Evolutionary conservation across 2,329 filamentous ascomycete species (phyloP), one percentile per base, ranked within the genome.

Genomic region (Waltergamsia citrina): DNA sequence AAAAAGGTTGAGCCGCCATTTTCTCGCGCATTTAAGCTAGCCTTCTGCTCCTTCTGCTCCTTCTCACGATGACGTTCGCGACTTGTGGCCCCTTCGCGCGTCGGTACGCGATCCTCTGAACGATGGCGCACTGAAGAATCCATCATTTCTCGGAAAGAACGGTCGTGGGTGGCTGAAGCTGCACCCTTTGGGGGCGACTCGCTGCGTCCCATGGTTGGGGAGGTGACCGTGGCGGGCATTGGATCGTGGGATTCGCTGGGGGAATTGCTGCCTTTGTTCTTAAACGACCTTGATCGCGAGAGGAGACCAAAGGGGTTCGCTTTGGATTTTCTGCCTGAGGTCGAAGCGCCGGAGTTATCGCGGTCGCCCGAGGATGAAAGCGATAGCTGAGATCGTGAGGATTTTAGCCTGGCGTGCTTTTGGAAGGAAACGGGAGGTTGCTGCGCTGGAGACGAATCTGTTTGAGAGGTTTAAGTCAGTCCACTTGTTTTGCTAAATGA

Each of bases 71-170:
- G 58, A 16, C 48, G 35, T 25, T 66, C 65, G 48, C 60, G 63
- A 40, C 59, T 59, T 18, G 48, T 45, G 11, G 59, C 53, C 10
- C 52, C 50, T 29, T 74, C 69, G 38, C 69, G 59, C 16, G 55
- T 48, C 12, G 57, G 50, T 14, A 63, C 55, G 44, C 84, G 75
- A 52, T 93, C 85, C 41, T 78, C 76, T 4, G 84, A 87, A 45
- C 81, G 78, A 44, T 83, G 85, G 41, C 84, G 72, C 36, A 69
- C 56, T 17, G 69, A 67, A 20, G 81, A 74, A 41, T 62, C 66
- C 64, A 84, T 79, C 61, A 81, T 79, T 29, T 81, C 73, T 44
- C 74, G 72, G 46, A 80, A 77, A 4, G 77, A 69, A 44, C 78
- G 73, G 37, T 87, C 84, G 45, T 75, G 71, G 24, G 58, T 71